phyloP scores from a whole-genome alignment of 2,329 filamentous ascomycete genomes.

The Pleomassaria siparia region DNA sequence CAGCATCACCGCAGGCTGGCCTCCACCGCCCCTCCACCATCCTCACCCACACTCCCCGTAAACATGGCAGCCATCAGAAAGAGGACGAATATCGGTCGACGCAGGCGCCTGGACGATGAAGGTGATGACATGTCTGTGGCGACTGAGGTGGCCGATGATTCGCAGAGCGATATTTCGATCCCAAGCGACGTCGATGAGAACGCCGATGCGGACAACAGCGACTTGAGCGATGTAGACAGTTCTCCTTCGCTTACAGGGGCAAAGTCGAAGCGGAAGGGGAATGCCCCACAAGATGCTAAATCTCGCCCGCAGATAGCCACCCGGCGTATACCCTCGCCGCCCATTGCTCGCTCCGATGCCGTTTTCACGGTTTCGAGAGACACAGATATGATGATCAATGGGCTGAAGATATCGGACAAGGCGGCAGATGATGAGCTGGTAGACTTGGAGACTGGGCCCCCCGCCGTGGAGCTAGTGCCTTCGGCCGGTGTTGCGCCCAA shows the following conservation, averaged over 20 bases:
- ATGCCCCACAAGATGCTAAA: conserved; percentile 38
- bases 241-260: conserved; percentile 36
- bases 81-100: conserved; percentile 39
- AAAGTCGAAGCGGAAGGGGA: conserved; percentile 42
- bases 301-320: conserved; percentile 25
- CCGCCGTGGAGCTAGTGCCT: conserved; percentile 39
- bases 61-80: conserved; percentile 42
- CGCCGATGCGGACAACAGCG: conserved; percentile 60
- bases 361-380: conserved; percentile 53
- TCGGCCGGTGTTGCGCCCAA: conserved; percentile 36
- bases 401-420: conserved; percentile 52
- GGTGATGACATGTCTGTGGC: conserved; percentile 45
- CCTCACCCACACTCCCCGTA: conserved; percentile 13
- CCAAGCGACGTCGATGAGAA: conserved; percentile 60
- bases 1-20: conserved; percentile 21
- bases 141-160: conserved; percentile 60
- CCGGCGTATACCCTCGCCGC: conserved; percentile 34
- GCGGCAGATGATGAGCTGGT: conserved; percentile 47
- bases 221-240: conserved; percentile 56
- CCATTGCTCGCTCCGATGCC: conserved; percentile 41
- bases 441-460: conserved; percentile 53
- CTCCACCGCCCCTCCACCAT: conserved; percentile 17
- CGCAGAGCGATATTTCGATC: conserved; percentile 62
- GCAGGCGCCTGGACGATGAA: conserved; percentile 44
- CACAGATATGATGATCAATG: conserved; percentile 64